Conservation (phyloP, 768 basidiomycete species). For the Trametes cubensis region DNA sequence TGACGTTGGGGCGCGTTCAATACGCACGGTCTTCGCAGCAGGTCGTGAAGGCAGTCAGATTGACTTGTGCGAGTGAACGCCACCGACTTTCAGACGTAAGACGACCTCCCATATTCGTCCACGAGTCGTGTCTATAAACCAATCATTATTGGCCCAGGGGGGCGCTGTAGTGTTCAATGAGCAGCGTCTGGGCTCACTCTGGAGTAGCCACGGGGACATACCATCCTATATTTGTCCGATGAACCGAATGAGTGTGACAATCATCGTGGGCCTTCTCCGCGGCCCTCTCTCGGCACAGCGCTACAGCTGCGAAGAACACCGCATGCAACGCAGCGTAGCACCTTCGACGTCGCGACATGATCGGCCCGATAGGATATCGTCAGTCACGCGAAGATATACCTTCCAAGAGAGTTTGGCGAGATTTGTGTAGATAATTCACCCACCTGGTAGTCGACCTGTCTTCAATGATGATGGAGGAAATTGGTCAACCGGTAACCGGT, state of each 20-base stretch:
- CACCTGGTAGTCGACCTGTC: too few relatives aligned
- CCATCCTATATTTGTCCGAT: slow-evolving; percentile 12
- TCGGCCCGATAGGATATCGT: not conserved
- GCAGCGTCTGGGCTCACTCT: not conserved
- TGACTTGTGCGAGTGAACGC: too few relatives aligned
- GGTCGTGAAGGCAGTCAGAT: too few relatives aligned
- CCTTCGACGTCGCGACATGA: not conserved
- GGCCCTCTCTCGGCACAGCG: not conserved
- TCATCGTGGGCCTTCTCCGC: not conserved
- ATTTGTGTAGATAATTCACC: not conserved
- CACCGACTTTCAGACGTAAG: too few relatives aligned
- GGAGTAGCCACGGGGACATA: slow-evolving; percentile 6
- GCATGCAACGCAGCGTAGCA: not conserved
- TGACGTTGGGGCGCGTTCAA: not conserved
- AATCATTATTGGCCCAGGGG: too few relatives aligned
- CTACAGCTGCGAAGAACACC: not conserved
- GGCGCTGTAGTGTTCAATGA: not conserved
- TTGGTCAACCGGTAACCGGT: not conserved
- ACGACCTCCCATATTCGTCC: too few relatives aligned
- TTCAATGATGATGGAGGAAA: too few relatives aligned
- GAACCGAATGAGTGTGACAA: not conserved
- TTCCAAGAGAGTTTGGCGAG: not conserved
- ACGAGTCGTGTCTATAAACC: too few relatives aligned
- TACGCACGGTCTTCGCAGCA: not conserved
- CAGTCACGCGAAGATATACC: not conserved